Evolutionary conservation across 2,329 filamentous ascomycete species (phyloP).

Genomic region (Sarocladium oryzae): DNA sequence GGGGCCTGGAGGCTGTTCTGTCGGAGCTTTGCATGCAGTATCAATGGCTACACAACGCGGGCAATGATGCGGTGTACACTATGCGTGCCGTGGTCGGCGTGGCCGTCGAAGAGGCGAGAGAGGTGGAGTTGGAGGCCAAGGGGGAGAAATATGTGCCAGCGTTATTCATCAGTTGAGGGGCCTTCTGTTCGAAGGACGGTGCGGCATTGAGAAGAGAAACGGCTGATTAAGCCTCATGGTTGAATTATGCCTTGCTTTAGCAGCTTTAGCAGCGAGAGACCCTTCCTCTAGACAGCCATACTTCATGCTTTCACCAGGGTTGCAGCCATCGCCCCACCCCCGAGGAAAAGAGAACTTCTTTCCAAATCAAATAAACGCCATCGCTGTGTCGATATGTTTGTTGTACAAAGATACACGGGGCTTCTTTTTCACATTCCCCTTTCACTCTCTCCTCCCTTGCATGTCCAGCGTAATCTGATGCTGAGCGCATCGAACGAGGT

Average conservation of each 20-base stretch:
- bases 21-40: constrained; percentile 54
- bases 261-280: background rate
- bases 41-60: constrained; percentile 73
- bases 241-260: background rate
- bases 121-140: constrained; percentile 14
- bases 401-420: constrained; percentile 17
- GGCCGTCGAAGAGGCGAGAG: constrained; percentile 19
- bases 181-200: too few relatives aligned
- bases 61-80: constrained; percentile 80
- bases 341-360: constrained; percentile 20
- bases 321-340: background rate
- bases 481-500: constrained; percentile 14
- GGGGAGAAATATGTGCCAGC: constrained; percentile 15
- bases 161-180: background rate
- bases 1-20: constrained; percentile 56
- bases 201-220: background rate
- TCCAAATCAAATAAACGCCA: constrained; percentile 35
- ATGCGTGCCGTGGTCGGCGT: constrained; percentile 62
- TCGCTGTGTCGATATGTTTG: constrained; percentile 29
- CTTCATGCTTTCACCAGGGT: background rate
- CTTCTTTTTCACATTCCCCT: background rate
- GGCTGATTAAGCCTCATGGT: background rate
- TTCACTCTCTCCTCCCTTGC: background rate
- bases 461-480: background rate
- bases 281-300: background rate